Evolutionary conservation across 2,329 filamentous ascomycete genomes (phyloP), one percentile per base, ranked within the genome.

Genomic region (Aureobasidium leucospermi): DNA sequence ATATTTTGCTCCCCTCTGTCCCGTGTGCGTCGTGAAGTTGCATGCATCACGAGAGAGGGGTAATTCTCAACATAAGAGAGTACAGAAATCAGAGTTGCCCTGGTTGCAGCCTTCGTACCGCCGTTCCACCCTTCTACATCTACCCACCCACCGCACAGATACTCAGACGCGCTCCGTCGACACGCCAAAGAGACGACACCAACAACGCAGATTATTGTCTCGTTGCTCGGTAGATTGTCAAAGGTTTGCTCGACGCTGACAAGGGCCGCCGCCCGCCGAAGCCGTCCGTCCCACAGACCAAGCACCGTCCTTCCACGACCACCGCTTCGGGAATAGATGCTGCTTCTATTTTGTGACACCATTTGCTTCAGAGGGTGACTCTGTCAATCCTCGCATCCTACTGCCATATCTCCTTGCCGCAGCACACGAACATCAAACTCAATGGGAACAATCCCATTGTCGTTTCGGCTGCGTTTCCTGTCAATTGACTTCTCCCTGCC

Each of bases 271-370:
- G 52, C 43, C 34, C 55, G 55, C 55, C 55, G 55, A 58, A 58
- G 55, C 55, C 55, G 55, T 58, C 55, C 55, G 55, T 39, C 55
- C 32, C 55, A 58, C 55, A 58, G 55, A 58, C 55, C 55, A 58
- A 48, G 23, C 42, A 48, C 16, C 52, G 11, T 38, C 41, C 41
- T 42, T 36, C 42, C 11, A 43, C 13, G 15, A 42, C 38, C 51
- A 55, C 51, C 51, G 7, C 16, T 16, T 58, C 55, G 55, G 42
- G 55, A 58, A 58, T 46, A 46, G 53, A 57, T 38, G 41, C 42
- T 29, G 41, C 53, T 48, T 41, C 43, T 41, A 45, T 57, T 46
- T 57, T 46, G 42, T 57, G 52, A 36, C 52, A 57, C 52, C 42
- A 36, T 57, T 45, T 57, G 52, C 52, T 57, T 46, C 52, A 57